Base-by-base conservation (phyloP, 2,329 filamentous ascomycete species). In the Ophiosphaerella korrae region DNA sequence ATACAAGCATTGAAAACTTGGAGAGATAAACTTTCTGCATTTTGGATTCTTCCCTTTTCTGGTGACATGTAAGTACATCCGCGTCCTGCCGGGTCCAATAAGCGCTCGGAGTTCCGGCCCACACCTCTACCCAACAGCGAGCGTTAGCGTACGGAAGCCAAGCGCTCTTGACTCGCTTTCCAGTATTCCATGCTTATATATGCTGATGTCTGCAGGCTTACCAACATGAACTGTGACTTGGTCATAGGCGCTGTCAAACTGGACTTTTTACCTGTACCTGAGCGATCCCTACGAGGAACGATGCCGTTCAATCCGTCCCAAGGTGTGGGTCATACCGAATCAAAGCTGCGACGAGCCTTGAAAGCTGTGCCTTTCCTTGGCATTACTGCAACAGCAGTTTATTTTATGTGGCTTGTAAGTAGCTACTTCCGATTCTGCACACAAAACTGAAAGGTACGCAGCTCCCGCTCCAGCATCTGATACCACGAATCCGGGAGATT, bases 251-350 rank as follows among this genome's bases (percentile, higher is more conserved):
- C 53, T 36, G 50, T 56, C 37, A 52, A 52, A 13, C 45, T 56
- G 29, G 53, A 58, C 23, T 56, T 53, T 32, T 33, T 51, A 7
- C 48, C 48, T 24, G 33, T 51, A 34, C 56, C 50, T 16, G 48
- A 54, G 35, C 50, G 49, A 34, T 54, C 53, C 34, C 35, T 49
- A 3, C 41, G 35, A 16, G 56, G 53, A 24, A 59, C 43, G 3
- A 59, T 59, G 56, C 48, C 45, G 32, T 59, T 53, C 42, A 57
- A 57, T 26, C 48, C 53, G 7, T 52, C 56, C n/a, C 56, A 59
- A 44, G 48, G 50, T 11, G 34, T 54, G n/a, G 51, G 53, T 1
- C 41, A 54, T 3, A 38, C 11, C 3, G 56, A 59, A 33, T 54
- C 56, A 4, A 59, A 54, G 35, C n/a, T 53, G 21, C 38, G 47